A percentile compares a stretch with the other conserved stretches of the same genome.
Conservation (phyloP, 2,329 filamentous ascomycete species). For the Botrytis medusae region DNA sequence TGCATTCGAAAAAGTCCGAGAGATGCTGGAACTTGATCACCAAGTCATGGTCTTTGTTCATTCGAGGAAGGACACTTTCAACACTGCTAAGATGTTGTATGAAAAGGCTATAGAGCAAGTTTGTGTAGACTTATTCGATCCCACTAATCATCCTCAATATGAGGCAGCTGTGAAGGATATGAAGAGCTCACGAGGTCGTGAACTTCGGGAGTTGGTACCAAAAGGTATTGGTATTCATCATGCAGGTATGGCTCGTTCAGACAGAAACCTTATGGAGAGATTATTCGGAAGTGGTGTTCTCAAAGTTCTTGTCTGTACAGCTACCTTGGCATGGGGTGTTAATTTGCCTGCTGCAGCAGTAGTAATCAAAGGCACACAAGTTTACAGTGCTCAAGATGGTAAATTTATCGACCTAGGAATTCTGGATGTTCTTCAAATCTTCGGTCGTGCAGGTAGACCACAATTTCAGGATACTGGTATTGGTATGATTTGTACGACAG, state of each 20-base stretch:
- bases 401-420: conserved; percentile 97
- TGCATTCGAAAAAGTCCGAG: conserved; percentile 89
- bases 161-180: conserved; percentile 79
- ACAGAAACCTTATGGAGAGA: conserved; percentile 92
- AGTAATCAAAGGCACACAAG: conserved; percentile 70
- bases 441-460: conserved; percentile 94
- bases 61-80: conserved; percentile 88
- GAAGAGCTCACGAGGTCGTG: conserved; percentile 79
- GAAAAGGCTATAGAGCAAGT: conserved; percentile 83
- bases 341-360: conserved; percentile 96
- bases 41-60: conserved; percentile 99
- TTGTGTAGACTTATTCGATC: conserved; percentile 80
- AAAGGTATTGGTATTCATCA: conserved; percentile 96
- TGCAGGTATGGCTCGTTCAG: conserved; percentile 91
- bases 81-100: conserved; percentile 80
- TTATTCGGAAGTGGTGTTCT: conserved; percentile 90
- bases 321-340: conserved; percentile 97
- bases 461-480: conserved; percentile 98
- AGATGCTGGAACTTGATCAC: conserved; percentile 89
- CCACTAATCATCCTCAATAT: conserved; percentile 74
- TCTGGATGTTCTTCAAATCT: conserved; percentile 94
- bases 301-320: conserved; percentile 96
- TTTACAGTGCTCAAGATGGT: conserved; percentile 94
- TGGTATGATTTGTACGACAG: conserved; percentile 95
- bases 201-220: conserved; percentile 82